phyloP scores from a whole-genome alignment of 176 grass and related monocot species.

The Themeda triandra region DNA sequence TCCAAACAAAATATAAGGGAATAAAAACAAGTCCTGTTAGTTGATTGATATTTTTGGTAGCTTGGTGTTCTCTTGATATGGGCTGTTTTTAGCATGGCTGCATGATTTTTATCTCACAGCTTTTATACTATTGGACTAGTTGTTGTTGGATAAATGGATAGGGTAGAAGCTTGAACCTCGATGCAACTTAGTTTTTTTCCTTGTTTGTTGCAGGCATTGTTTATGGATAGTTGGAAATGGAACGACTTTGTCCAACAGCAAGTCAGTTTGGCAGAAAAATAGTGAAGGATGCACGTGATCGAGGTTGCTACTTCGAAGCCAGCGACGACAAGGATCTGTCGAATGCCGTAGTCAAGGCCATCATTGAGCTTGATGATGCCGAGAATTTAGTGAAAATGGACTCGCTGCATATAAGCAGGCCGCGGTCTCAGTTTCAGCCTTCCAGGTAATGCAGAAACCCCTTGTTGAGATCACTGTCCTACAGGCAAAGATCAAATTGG shows the following conservation, averaged over 20 bases:
- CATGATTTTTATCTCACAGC: background rate
- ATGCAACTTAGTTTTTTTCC: background rate
- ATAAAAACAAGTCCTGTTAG: background rate
- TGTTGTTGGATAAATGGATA: background rate
- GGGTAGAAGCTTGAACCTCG: background rate
- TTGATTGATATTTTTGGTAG: background rate
- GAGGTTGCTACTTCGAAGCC: conserved; percentile 34
- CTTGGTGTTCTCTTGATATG: background rate
- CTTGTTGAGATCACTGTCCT: background rate
- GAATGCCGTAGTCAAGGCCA: conserved; percentile 17
- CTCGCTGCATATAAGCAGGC: conserved; percentile 7
- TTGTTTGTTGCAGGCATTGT: conserved; percentile 26
- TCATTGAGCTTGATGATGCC: conserved; percentile 15
- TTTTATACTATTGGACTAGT: background rate
- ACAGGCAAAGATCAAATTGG: background rate
- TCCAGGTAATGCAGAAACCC: background rate
- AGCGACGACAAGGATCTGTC: conserved; percentile 35
- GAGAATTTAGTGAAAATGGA: conserved; percentile 23
- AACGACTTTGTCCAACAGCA: conserved; percentile 26
- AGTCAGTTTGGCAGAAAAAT: conserved; percentile 47
- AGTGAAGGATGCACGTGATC: conserved; percentile 11
- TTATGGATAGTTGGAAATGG: conserved; percentile 50
- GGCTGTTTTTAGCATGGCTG: background rate
- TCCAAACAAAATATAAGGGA: background rate
- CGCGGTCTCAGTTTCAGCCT: background rate